These are phyloP conservation scores for Andalucia godoyi DNA, from an alignment of 78 protist genomes.

Conservation along the genomic window DNA sequence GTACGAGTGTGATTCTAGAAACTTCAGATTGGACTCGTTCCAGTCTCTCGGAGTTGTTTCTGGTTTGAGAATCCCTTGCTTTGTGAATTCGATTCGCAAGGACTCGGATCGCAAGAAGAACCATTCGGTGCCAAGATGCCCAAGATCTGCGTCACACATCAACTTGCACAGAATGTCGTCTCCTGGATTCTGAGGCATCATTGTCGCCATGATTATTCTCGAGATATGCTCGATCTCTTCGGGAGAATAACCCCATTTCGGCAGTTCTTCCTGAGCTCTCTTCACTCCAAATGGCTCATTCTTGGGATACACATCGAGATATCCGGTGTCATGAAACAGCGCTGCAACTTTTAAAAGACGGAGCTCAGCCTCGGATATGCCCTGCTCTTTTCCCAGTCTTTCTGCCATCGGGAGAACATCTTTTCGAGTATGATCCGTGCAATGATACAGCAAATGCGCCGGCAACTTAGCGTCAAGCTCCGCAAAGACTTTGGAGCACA, in stretches of 20 bases:
- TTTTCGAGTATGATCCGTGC: neutral
- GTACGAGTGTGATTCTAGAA: neutral
- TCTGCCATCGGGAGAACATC: neutral
- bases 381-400: neutral
- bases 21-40: neutral
- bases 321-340: constrained; percentile 11
- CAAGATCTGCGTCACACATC: neutral
- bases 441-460: neutral
- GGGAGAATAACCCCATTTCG: neutral
- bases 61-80: neutral
- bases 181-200: neutral
- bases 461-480: too few species aligned
- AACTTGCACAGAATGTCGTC: neutral
- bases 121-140: neutral
- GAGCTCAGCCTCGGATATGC: neutral
- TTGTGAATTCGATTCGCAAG: neutral
- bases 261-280: neutral
- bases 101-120: neutral
- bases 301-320: neutral
- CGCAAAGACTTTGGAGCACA: too few species aligned
- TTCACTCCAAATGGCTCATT: constrained; percentile 10
- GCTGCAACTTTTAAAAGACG: neutral
- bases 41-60: neutral
- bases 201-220: neutral
- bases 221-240: neutral